Conservation (phyloP, 108 stramenopile genomes). For the Nitzschia sp. region DNA sequence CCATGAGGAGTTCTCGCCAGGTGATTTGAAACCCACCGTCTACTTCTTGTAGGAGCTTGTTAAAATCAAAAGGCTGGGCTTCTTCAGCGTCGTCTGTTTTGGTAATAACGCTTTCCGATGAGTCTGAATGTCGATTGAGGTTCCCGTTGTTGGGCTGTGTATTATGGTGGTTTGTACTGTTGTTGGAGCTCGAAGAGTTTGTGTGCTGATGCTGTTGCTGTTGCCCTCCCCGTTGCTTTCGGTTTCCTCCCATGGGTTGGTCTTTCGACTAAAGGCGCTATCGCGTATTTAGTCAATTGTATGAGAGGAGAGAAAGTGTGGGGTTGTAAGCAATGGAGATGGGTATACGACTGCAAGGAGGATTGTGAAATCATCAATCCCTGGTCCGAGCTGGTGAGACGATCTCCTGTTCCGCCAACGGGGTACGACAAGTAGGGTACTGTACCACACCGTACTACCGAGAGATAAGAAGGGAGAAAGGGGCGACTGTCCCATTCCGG, state of each 20-base stretch:
- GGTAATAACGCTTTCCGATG: background rate
- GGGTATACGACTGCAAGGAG: too few species aligned
- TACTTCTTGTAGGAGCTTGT: slow-evolving; percentile 20
- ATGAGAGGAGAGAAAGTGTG: too few species aligned
- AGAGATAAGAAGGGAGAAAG: too few species aligned
- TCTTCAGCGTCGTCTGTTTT: background rate
- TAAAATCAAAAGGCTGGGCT: slow-evolving; percentile 2
- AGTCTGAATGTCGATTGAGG: background rate
- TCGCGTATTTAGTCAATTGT: too few species aligned
- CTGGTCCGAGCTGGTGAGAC: too few species aligned
- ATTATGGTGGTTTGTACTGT: background rate
- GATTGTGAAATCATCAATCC: too few species aligned
- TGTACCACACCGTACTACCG: too few species aligned
- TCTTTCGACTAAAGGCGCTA: background rate
- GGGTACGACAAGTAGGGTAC: too few species aligned
- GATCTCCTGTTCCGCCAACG: too few species aligned
- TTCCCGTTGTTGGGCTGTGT: background rate
- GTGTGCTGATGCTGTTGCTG: background rate
- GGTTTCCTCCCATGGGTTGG: background rate
- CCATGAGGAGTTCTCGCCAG: slow-evolving; percentile 31
- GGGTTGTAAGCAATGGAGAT: too few species aligned
- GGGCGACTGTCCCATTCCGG: too few species aligned
- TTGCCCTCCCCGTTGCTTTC: background rate
- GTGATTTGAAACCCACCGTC: slow-evolving; percentile 16
- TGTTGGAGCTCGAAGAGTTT: too few species aligned